Evolutionary conservation across 2,329 filamentous ascomycete species (phyloP).

Genomic region (Ceratocystis lukuohia): DNA sequence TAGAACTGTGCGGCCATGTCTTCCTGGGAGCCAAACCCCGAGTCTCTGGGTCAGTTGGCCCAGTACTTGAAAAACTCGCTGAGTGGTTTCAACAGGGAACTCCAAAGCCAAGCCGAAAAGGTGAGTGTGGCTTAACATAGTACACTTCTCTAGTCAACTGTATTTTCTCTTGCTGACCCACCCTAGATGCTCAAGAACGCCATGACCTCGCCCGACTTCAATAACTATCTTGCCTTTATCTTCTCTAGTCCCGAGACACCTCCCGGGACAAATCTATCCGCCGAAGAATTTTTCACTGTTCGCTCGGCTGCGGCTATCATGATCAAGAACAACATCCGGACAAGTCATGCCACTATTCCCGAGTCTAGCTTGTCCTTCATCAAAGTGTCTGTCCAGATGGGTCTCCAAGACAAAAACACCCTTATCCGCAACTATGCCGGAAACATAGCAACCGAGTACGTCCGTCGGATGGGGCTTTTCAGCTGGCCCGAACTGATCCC

Average conservation of each 20-base stretch:
- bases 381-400: constrained; percentile 62
- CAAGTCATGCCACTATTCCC: constrained; percentile 61
- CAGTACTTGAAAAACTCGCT: constrained; percentile 84
- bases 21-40: constrained; percentile 79
- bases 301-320: constrained; percentile 83
- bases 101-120: constrained; percentile 79
- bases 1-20: constrained; percentile 40
- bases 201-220: constrained; percentile 78
- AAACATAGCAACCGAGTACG: constrained; percentile 85
- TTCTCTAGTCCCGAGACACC: constrained; percentile 59
- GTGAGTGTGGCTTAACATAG: constrained; percentile 39
- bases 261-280: constrained; percentile 43
- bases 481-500: constrained; percentile 85
- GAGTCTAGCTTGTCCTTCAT: constrained; percentile 62
- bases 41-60: constrained; percentile 79
- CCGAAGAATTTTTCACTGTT: constrained; percentile 56
- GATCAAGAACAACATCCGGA: constrained; percentile 84
- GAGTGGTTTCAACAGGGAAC: constrained; percentile 63
- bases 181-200: constrained; percentile 85
- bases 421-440: constrained; percentile 84
- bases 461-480: constrained; percentile 70
- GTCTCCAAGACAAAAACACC: constrained; percentile 64
- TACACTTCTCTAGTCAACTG: background rate
- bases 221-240: constrained; percentile 91
- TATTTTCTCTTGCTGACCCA: background rate